Evolutionary conservation across 129 eudicot genomes (phyloP), one percentile per base, ranked within the genome.

Genomic region (Heracleum sosnowskyi): DNA sequence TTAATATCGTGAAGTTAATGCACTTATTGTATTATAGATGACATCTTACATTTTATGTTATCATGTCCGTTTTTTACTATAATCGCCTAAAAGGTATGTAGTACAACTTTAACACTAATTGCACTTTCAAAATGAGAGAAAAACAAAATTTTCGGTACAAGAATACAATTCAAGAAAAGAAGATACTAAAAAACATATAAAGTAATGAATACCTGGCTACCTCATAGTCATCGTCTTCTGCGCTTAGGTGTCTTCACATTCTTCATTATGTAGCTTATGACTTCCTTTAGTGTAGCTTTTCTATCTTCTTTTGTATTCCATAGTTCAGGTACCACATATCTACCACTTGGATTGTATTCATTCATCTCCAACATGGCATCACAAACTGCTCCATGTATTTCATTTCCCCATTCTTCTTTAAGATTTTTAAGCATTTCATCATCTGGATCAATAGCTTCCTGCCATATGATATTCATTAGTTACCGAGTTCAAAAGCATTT

Each of bases 261-360:
- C 29, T 69, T 69, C 74, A 69, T 20, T 2, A 69, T 20, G 74
- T 69, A 35, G 16, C 74, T 69, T 22, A 73, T 40, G 4, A 40
- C 76, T 44, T 73, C 76, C 55, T 73, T 73, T 4, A 73, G 1
- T 0, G 76, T 73, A n/a, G 76, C 76, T 42, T 73, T 73, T 36
- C 76, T 24, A 1, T 26, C 76, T 28, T 44, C 55, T 40, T 69
- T 73, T 44, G 76, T 22, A 73, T 73, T 73, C 76, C 76, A 73
- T 4, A 73, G 49, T 28, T 73, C 76, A 24, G 55, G 7, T 6
- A 73, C 76, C 31, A 73, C 53, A 13, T 73, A 73, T 40, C 76
- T 73, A 40, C 76, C 51, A 73, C 76, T 73, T 24, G 76, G 76
- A 28, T 73, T 73, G 76, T 42, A 73, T 26, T 73, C 55, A n/a